These are phyloP conservation scores for Ogataea haglerorum DNA, from an alignment of 805 yeast genomes.

Conservation along the genomic window DNA sequence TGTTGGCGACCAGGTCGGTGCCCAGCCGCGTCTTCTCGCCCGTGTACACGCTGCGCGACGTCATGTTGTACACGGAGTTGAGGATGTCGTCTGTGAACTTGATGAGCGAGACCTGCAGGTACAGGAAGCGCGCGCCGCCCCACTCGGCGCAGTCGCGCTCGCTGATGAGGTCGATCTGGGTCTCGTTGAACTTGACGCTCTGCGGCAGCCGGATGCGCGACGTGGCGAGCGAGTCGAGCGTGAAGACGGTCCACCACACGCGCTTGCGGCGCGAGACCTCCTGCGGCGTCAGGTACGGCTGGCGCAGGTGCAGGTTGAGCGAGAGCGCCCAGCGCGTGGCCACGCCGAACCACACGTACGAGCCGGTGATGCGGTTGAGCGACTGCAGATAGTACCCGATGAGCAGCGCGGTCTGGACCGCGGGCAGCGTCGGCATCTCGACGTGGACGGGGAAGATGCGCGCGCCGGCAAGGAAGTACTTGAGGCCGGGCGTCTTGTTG, in stretches of 20 bases:
- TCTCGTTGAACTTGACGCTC: conserved; percentile 33
- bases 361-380: conserved; percentile 35
- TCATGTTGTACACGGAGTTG: conserved; percentile 32
- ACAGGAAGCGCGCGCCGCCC: conserved; percentile 28
- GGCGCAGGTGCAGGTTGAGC: conserved; percentile 32
- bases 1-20: conserved; percentile 20
- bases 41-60: conserved; percentile 24
- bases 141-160: conserved; percentile 29
- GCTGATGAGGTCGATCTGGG: conserved; percentile 31
- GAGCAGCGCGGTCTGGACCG: conserved; percentile 34
- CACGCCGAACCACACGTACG: conserved; percentile 34
- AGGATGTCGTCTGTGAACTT: conserved; percentile 32
- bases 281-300: conserved; percentile 12
- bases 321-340: conserved; percentile 33
- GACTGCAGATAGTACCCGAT: conserved; percentile 36
- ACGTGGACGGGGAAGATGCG: conserved; percentile 24
- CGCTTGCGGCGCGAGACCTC: conserved; percentile 34
- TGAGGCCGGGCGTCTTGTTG: conserved; percentile 30
- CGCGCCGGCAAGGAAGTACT: conserved; percentile 28
- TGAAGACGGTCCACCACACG: conserved; percentile 40
- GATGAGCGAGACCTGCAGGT: conserved; percentile 26
- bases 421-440: conserved; percentile 33
- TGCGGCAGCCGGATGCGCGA: conserved; percentile 36
- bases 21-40: conserved; percentile 21
- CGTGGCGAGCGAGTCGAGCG: conserved; percentile 36